Percentiles rank a stretch among this genome's conserved stretches.
phyloP scores from a whole-genome alignment of 176 grass and related monocot species.

The Avena sativa region DNA sequence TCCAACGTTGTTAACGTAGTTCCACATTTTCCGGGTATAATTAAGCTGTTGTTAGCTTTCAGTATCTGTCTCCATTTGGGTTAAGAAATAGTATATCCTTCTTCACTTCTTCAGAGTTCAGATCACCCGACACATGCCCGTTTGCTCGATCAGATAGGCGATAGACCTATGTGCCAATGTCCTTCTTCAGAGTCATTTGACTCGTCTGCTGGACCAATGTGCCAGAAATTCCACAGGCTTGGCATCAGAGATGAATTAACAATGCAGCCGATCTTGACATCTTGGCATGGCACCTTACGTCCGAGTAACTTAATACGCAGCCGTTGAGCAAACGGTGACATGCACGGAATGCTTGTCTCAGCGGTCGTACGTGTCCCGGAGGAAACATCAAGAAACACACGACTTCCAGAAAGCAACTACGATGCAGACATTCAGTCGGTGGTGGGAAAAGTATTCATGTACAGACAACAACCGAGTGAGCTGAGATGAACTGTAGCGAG shows the following conservation, averaged over 20 bases:
- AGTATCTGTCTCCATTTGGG: neutral
- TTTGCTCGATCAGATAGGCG: neutral
- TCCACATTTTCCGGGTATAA: conserved; percentile 14
- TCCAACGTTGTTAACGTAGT: neutral
- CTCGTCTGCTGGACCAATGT: conserved; percentile 37
- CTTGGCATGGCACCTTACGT: conserved; percentile 5
- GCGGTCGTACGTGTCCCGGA: neutral
- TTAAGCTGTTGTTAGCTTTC: too few relatives aligned
- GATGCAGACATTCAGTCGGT: conserved; percentile 19
- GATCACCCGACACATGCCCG: neutral
- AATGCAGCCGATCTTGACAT: conserved; percentile 1
- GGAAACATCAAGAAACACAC: neutral
- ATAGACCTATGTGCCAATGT: too few relatives aligned
- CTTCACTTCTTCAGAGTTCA: neutral
- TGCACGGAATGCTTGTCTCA: conserved; percentile 4
- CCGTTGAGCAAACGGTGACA: conserved; percentile 35
- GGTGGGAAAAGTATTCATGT: neutral
- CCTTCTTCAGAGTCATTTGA: conserved; percentile 34
- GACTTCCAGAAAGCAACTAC: neutral
- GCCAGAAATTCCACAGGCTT: neutral
- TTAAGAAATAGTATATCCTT: conserved; percentile 14
- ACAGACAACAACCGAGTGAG: neutral
- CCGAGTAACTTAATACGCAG: neutral
- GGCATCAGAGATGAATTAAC: neutral
- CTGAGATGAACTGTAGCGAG: neutral